These are phyloP conservation scores for Leccinum subtestaceum DNA, from an alignment of 768 basidiomycete species.

Conservation along the genomic window DNA sequence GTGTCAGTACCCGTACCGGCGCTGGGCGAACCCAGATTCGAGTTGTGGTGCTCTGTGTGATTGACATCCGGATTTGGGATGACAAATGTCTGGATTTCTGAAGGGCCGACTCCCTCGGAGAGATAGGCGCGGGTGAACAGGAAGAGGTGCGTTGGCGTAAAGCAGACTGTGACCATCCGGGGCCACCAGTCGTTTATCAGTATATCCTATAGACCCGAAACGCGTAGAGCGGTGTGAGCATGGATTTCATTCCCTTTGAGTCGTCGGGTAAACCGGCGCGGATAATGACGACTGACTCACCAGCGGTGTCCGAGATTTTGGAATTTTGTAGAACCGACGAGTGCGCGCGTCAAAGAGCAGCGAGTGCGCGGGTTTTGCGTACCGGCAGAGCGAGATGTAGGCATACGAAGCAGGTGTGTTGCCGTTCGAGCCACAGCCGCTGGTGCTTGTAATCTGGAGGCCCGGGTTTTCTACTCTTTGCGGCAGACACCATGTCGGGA, in stretches of 20 bases:
- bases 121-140: slow-evolving; percentile 11
- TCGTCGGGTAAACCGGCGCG: too few relatives aligned
- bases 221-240: too few relatives aligned
- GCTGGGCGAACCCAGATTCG: not conserved
- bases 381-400: slow-evolving; percentile 11
- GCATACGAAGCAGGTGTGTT: slow-evolving; percentile 10
- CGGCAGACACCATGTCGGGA: slow-evolving; percentile 13
- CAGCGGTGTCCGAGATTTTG: slow-evolving; percentile 10
- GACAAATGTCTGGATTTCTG: slow-evolving; percentile 19
- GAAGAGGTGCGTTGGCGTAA: slow-evolving; percentile 13
- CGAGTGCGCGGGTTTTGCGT: slow-evolving; percentile 7
- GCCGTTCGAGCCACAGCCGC: not conserved
- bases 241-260: too few relatives aligned
- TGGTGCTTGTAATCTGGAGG: slow-evolving; percentile 4
- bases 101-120: slow-evolving; percentile 3
- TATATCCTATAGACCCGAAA: slow-evolving; percentile 7
- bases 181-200: slow-evolving; percentile 15
- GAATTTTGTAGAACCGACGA: slow-evolving; percentile 21
- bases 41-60: not conserved
- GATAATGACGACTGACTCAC: not conserved
- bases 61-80: slow-evolving; percentile 2
- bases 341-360: slow-evolving; percentile 15
- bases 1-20: not conserved
- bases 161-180: slow-evolving; percentile 10
- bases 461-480: slow-evolving; percentile 3